Evolutionary conservation across 2,329 filamentous ascomycete genomes (phyloP), one percentile per base, ranked within the genome.

Genomic region (Didymella pinodella): DNA sequence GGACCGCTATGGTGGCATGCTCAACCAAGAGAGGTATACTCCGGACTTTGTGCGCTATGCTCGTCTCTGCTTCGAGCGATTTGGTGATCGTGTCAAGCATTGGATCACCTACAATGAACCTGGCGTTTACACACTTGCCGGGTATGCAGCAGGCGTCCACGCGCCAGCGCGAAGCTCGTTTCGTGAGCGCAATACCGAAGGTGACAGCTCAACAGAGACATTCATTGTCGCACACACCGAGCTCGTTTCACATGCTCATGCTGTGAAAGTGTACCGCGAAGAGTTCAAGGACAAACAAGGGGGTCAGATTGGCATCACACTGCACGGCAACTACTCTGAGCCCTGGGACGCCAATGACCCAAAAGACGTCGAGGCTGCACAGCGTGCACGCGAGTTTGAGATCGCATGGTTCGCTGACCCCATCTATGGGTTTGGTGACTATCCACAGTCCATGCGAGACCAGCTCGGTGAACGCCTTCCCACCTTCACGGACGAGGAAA

Each of bases 61-160:
- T 0, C 71, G 77, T 43, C 61, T 79, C 16, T 68, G 77, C 3
- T 73, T 80, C 16, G 67, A 74, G 0, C 73, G 78, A 32, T 79
- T 73, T 40, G 76, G 74, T 2, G 75, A 79, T 31, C 65, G 75
- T 3, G 77, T 81, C 0, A 77, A 77, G 0, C 67, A 78, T 14
- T 80, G 78, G 78, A 69, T 79, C 11, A 80, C 77, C 0, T 75
- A 79, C 65, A 80, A 80, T 44, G 78, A 81, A 54, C 77, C 78
- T 2, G 74, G 76, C 0, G 62, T 63, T 2, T 61, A 61, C 41
- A 61, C 61, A 12, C 58, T 63, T 12, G 61, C 20, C 12, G 76
- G 76, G 1, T 77, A 77, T 46, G 75, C 75, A 28, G 60, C 49
- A 4, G 76, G 76, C 10, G 74, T 74, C 0, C 75, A 78, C 51